These are phyloP conservation scores for Trichoderma erinaceum DNA, from an alignment of 495 filamentous ascomycete genomes.

Conservation along the genomic window DNA sequence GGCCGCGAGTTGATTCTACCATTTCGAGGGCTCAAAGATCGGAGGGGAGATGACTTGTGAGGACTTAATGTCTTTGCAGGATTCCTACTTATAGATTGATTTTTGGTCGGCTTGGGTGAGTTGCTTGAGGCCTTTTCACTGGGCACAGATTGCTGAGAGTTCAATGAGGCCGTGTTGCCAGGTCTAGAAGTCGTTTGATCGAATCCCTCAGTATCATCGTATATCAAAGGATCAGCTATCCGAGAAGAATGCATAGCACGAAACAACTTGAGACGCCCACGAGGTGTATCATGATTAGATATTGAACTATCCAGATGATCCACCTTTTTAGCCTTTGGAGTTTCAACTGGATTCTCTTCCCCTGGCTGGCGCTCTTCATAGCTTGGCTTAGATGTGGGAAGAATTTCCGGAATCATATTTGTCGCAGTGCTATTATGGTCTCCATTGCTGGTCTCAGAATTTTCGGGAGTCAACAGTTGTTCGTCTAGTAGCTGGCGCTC, in stretches of 20 bases:
- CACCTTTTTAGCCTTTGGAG: not conserved
- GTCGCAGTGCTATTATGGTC: not conserved
- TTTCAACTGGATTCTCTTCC: not conserved
- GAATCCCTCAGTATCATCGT: not conserved
- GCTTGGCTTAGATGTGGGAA: not conserved
- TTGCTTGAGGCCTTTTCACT: not conserved
- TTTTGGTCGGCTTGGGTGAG: not conserved
- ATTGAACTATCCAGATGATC: not conserved
- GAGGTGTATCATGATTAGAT: not conserved
- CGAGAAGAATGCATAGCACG: not conserved
- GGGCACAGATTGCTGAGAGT: not conserved
- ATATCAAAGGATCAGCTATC: not conserved
- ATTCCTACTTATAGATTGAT: not conserved
- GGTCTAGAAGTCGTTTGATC: not conserved
- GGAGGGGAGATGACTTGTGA: not conserved
- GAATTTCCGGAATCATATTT: not conserved
- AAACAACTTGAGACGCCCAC: not conserved
- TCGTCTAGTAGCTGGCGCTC: not conserved
- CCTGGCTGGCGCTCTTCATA: not conserved
- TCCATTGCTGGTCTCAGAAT: not conserved
- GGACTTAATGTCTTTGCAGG: not conserved
- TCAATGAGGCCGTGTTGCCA: not conserved
- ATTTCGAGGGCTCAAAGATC: constrained; percentile 1
- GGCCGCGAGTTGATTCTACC: constrained; percentile 6
- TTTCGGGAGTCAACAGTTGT: not conserved